A percentile compares a stretch with the other conserved stretches of the same genome.
phyloP scores from a whole-genome alignment of 192 early-diverging fungal genomes.

The Coemansia sp. region DNA sequence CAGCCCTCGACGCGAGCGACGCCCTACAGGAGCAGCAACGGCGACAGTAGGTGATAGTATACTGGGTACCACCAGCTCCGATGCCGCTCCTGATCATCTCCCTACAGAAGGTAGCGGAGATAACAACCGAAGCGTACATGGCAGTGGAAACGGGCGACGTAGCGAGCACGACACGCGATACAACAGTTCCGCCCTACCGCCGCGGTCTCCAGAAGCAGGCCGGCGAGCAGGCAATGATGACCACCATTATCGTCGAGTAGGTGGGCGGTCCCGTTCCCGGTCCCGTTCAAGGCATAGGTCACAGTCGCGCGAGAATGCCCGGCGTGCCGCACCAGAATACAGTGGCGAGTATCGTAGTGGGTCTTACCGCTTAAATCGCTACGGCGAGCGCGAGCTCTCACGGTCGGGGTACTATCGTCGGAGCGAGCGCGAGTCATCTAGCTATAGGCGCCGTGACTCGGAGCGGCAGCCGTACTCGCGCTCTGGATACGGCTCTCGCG shows the following conservation, averaged over 20 bases:
- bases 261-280: conserved; percentile 20
- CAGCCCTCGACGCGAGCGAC: background rate
- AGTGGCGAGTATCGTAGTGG: conserved; percentile 19
- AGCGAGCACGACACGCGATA: conserved; percentile 18
- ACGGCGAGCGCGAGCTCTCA: conserved; percentile 14
- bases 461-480: conserved; percentile 29
- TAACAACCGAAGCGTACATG: conserved; percentile 1
- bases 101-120: background rate
- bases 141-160: background rate
- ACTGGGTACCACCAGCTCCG: background rate
- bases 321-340: conserved; percentile 8
- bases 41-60: background rate
- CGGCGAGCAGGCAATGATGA: conserved; percentile 11
- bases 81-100: background rate
- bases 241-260: background rate
- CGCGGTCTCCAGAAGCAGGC: conserved; percentile 11
- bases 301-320: conserved; percentile 13
- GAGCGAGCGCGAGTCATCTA: conserved; percentile 33
- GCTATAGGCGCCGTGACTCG: conserved; percentile 38
- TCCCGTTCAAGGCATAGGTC: conserved; percentile 22
- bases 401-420: conserved; percentile 22
- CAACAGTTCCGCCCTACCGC: background rate
- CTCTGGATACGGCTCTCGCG: conserved; percentile 14
- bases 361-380: conserved; percentile 24
- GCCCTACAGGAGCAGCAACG: background rate